Percentiles rank a stretch among this genome's conserved stretches.
These are phyloP conservation scores for Eucalyptus fibrosa DNA, from an alignment of 345 rosid genomes.

Conservation along the genomic window DNA sequence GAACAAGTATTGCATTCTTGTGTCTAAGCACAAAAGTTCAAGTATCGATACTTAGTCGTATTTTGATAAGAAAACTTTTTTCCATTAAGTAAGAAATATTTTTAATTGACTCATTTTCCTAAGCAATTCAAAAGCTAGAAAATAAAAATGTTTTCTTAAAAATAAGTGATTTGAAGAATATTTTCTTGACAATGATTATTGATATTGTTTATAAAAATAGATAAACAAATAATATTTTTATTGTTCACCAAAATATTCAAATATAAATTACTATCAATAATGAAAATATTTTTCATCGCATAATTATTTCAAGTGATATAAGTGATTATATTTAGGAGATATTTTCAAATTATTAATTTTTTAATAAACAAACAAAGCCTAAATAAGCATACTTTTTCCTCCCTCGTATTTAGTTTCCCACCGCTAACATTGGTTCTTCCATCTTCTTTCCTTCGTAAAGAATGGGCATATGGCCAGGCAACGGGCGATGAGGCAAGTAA, in stretches of 20 bases:
- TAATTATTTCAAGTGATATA: no score
- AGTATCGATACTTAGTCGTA: accelerated
- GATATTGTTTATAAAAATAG: no score
- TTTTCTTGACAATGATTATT: background rate
- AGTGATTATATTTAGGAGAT: no score
- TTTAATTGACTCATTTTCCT: no score
- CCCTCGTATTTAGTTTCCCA: background rate
- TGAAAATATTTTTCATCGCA: no score
- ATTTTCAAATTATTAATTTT: no score
- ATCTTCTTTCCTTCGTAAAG: background rate
- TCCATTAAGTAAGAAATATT: background rate
- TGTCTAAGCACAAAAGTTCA: accelerated
- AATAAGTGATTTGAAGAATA: no score
- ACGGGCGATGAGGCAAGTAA: background rate
- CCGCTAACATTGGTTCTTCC: accelerated
- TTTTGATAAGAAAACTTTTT: no score
- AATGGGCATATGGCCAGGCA: background rate
- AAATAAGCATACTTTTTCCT: background rate
- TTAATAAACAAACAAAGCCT: background rate
- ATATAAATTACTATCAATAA: no score
- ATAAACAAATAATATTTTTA: no score
- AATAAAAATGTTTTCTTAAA: no score
- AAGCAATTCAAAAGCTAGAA: background rate
- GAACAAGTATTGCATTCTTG: background rate
- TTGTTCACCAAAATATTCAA: background rate